phyloP scores from a whole-genome alignment of 1,139 yeast species.

The Geotrichum restrictum region DNA sequence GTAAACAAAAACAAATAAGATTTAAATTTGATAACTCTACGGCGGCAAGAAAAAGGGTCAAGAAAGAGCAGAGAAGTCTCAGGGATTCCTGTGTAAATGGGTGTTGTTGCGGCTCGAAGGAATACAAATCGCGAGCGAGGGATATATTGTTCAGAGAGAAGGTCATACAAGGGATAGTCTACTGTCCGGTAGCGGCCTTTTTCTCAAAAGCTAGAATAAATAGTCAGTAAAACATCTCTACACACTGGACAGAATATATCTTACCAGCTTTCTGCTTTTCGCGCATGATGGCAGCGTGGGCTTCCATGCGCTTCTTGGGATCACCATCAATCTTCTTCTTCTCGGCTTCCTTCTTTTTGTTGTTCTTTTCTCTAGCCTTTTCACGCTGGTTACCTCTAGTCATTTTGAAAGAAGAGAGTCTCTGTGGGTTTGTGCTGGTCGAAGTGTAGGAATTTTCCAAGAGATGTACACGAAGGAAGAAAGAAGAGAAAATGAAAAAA shows the following conservation, averaged over 20 bases:
- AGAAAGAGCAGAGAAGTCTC: too few relatives aligned
- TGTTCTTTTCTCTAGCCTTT: conserved; percentile 81
- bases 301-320: conserved; percentile 77
- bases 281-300: conserved; percentile 83
- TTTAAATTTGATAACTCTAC: neutral
- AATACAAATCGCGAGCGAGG: neutral
- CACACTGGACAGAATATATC: conserved; percentile 27
- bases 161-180: neutral
- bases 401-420: too few relatives aligned
- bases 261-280: conserved; percentile 78
- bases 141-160: neutral
- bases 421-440: too few relatives aligned
- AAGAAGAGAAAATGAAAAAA: neutral
- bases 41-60: neutral
- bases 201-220: conserved; percentile 23
- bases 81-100: neutral
- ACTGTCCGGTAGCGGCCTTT: conserved; percentile 22
- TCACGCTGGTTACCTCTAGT: conserved; percentile 97
- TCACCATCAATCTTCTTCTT: conserved; percentile 73
- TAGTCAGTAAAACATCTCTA: neutral
- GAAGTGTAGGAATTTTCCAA: too few relatives aligned
- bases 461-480: neutral
- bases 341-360: conserved; percentile 66
- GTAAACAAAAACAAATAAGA: too few relatives aligned
- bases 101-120: neutral